Conservation (phyloP, 345 rosid genomes). For the Bruguiera parviflora region DNA sequence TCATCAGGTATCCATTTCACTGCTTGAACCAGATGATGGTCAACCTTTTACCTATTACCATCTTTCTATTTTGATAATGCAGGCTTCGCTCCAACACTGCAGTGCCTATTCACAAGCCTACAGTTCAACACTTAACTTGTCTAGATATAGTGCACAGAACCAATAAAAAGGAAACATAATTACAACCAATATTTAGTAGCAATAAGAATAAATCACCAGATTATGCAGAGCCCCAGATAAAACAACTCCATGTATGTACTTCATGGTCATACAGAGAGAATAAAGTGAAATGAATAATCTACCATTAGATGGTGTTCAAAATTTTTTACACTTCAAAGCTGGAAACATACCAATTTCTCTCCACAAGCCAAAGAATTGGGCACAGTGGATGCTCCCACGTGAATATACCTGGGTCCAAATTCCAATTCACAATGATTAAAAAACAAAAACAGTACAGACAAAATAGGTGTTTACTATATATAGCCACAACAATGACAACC, state of each 20-base stretch:
- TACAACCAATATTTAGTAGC: background rate
- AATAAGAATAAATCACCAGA: background rate
- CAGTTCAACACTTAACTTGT: too few species aligned
- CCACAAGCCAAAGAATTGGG: conserved; percentile 53
- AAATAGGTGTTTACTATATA: background rate
- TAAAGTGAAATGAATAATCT: too few species aligned
- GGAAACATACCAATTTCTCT: conserved; percentile 51
- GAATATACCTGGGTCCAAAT: conserved; percentile 53
- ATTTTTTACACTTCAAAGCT: background rate
- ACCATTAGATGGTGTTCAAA: background rate
- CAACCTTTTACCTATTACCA: background rate
- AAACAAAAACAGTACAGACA: background rate
- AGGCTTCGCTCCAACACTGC: background rate
- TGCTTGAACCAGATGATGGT: background rate
- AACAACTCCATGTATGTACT: background rate
- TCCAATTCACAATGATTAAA: conserved; percentile 1
- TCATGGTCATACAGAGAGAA: too few species aligned
- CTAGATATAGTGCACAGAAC: background rate
- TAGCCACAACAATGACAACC: background rate
- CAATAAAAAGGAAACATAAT: background rate
- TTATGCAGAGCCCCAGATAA: background rate
- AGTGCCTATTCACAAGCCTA: background rate
- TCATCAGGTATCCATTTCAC: background rate
- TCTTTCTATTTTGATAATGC: background rate
- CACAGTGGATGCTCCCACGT: conserved; percentile 63